These are phyloP conservation scores for Colletotrichum sp. DNA, from an alignment of 2,329 filamentous ascomycete genomes.

Conservation along the genomic window DNA sequence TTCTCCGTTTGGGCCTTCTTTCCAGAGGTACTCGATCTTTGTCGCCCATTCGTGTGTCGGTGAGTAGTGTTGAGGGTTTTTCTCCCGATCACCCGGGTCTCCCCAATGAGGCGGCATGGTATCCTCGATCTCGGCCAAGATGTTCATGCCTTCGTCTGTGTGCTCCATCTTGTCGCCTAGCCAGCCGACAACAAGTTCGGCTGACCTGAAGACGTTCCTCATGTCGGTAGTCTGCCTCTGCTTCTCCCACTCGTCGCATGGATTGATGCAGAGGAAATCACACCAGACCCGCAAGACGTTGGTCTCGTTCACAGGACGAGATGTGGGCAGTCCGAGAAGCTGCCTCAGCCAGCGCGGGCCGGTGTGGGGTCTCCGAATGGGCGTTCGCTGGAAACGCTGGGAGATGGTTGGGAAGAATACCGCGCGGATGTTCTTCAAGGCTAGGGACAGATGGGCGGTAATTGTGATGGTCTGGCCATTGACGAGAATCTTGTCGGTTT, in stretches of 20 bases:
- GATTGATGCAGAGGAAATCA: constrained; percentile 34
- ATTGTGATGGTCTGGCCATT: constrained; percentile 30
- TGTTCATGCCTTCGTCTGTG: constrained; percentile 29
- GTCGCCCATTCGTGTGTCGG: constrained; percentile 34
- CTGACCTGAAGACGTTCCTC: constrained; percentile 31
- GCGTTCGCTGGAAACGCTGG: constrained; percentile 23
- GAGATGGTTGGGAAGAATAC: constrained; percentile 33
- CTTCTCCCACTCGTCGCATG: constrained; percentile 30
- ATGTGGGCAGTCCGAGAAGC: constrained; percentile 21
- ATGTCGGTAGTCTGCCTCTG: constrained; percentile 30
- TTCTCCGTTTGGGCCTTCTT: constrained; percentile 24
- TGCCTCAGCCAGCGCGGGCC: constrained; percentile 25
- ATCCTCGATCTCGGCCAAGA: constrained; percentile 31
- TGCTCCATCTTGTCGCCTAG: constrained; percentile 32
- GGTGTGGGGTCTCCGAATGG: constrained; percentile 14
- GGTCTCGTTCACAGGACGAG: neutral
- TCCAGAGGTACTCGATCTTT: constrained; percentile 29
- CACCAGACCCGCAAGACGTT: constrained; percentile 32
- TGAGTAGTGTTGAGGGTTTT: constrained; percentile 37
- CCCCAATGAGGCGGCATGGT: constrained; percentile 36
- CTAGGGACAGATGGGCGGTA: constrained; percentile 31
- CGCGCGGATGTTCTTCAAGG: constrained; percentile 34
- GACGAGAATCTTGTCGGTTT: constrained; percentile 33
- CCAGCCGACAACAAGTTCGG: constrained; percentile 38
- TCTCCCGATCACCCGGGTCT: constrained; percentile 35